Conservation (phyloP, 2,329 filamentous ascomycete species). For the Meredithiella fracta region DNA sequence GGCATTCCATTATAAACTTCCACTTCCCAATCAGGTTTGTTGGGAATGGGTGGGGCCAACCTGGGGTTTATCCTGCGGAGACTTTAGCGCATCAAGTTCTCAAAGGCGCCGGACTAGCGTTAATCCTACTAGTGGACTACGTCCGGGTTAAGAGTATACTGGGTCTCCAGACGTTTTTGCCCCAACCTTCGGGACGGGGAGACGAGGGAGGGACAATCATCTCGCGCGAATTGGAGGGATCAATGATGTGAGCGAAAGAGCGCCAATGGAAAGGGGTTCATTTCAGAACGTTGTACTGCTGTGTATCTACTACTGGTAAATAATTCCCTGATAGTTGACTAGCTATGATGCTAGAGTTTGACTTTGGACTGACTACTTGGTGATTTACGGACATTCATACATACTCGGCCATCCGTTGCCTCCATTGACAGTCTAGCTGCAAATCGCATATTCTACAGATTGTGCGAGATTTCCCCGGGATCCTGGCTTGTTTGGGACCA, state of each 20-base stretch:
- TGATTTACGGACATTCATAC: not conserved
- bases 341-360: not conserved
- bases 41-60: conserved; percentile 9
- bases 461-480: not conserved
- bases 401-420: not conserved
- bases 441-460: not conserved
- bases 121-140: not conserved
- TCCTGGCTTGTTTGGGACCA: not conserved
- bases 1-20: not conserved
- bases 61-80: not conserved
- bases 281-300: no score
- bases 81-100: no score
- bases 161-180: not conserved
- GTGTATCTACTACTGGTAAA: no score
- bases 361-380: no score
- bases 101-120: conserved; percentile 4
- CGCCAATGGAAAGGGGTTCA: not conserved
- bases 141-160: not conserved
- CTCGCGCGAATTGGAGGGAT: not conserved
- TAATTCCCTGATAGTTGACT: no score
- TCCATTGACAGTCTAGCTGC: not conserved
- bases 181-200: not conserved
- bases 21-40: conserved; percentile 9
- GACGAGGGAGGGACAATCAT: no score
- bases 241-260: not conserved